phyloP scores from a whole-genome alignment of 305 asterid genomes.

The Ajuga reptans region DNA sequence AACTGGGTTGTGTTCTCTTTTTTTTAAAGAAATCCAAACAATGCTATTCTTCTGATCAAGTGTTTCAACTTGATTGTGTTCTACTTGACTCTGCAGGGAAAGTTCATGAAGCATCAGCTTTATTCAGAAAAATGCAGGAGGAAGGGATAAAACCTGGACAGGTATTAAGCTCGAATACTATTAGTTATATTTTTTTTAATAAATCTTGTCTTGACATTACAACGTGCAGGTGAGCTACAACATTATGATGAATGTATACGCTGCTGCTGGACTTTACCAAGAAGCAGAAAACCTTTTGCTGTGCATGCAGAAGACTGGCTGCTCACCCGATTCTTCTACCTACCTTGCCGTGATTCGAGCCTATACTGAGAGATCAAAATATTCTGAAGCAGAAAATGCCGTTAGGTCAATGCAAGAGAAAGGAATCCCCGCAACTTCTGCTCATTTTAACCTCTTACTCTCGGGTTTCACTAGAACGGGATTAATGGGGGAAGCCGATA shows the following conservation, averaged over 20 bases:
- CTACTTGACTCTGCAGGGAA: conserved; percentile 46
- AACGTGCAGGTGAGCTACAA: conserved; percentile 62
- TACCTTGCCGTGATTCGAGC: conserved; percentile 66
- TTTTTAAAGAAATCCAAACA: no score
- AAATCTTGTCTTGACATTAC: background rate
- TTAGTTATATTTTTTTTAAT: background rate
- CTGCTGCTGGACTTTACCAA: conserved; percentile 43
- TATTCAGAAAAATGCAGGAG: conserved; percentile 70
- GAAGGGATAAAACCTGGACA: conserved; percentile 79
- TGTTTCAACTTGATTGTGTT: conserved; percentile 9
- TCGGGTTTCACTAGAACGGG: conserved; percentile 50
- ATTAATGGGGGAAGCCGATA: conserved; percentile 46
- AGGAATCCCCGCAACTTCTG: conserved; percentile 51
- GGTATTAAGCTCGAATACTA: conserved; percentile 32
- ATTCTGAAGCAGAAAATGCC: conserved; percentile 50
- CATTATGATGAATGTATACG: conserved; percentile 56
- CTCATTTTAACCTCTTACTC: conserved; percentile 54
- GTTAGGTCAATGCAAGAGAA: conserved; percentile 52
- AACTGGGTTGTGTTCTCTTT: no score
- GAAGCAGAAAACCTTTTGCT: conserved; percentile 57
- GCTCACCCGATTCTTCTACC: conserved; percentile 50
- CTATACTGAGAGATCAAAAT: conserved; percentile 34
- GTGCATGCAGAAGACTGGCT: conserved; percentile 45
- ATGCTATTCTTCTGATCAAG: background rate
- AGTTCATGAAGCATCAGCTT: conserved; percentile 57